Evolutionary conservation across 257 asterid genomes (phyloP), one percentile per base, ranked within the genome.

Genomic region (Solanum medicagineum): DNA sequence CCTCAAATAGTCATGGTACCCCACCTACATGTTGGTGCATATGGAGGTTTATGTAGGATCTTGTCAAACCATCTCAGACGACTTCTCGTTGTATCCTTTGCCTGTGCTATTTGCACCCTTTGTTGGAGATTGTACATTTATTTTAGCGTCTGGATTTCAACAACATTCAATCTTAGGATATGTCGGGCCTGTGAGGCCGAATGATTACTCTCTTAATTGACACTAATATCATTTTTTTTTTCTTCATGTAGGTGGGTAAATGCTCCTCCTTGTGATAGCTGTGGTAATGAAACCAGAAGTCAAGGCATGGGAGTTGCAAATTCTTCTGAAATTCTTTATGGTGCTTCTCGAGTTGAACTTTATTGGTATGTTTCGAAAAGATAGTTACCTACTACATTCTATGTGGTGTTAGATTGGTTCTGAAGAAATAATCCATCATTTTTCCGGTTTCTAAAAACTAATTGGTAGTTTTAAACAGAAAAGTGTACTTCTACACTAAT

Each of bases 311-410:
- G 97, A 75, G 88, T 81, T 63, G 91, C 97, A 51, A 85, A 88
- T 90, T 88, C 90, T 81, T 91, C 91, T 40, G 99, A 96, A 88
- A 89, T 84, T 75, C 95, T 54, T 85, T 91, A 92, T 87, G 91
- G 94, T 80, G 99, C 98, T 87, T 93, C 98, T 85, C 90, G 97
- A 75, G 94, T 96, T 87, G 99, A 96, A 89, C 92, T 94, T 86
- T 94, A 91, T 86, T 84, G 97, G 98, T 96, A 93, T 83, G 84
- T 66, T 66, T 59, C 3, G 7, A 36, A 68, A 29, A 84, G 57
- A 53, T 70, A 8, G 44, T 22, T 84, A 24, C 20, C 15, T 54
- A 66, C 81, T 19, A 66, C 49, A 53, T 79, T 53, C 49, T 29
- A 79, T 79, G 3, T 79, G 83, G 65, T 32, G 10, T 53, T 79